phyloP scores from a whole-genome alignment of 1,284 basidiomycete species.

The Ceratobasidium sp. region DNA sequence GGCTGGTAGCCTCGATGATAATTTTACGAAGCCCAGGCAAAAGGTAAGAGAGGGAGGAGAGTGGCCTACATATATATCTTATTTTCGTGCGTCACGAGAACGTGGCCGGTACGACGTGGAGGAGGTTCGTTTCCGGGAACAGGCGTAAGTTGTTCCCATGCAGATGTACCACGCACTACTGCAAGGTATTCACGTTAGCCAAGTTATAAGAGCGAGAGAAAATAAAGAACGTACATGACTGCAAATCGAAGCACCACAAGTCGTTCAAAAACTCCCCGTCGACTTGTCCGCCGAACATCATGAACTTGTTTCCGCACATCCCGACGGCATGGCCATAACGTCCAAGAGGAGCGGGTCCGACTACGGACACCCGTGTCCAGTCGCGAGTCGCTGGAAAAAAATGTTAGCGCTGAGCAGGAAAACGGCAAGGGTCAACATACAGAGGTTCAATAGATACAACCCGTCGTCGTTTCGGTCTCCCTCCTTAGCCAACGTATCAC shows the following conservation, averaged over 20 bases:
- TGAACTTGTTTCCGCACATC: conserved; percentile 92
- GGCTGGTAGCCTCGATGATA: too few species aligned
- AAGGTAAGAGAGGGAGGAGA: conserved; percentile 43
- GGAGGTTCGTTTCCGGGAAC: conserved; percentile 70
- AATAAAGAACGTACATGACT: conserved; percentile 72
- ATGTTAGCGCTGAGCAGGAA: conserved; percentile 28
- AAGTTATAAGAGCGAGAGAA: background rate
- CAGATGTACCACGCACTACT: conserved; percentile 65
- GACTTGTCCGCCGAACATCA: conserved; percentile 97
- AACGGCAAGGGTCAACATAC: conserved; percentile 60
- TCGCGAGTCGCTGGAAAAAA: conserved; percentile 77
- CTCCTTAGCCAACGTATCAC: conserved; percentile 86
- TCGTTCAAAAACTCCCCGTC: conserved; percentile 96
- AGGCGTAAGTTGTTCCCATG: conserved; percentile 84
- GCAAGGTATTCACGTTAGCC: background rate
- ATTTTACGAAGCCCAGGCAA: too few species aligned
- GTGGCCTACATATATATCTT: conserved; percentile 80
- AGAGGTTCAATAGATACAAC: conserved; percentile 94
- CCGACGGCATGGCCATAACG: conserved; percentile 96
- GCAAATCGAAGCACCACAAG: conserved; percentile 96
- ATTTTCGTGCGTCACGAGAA: conserved; percentile 86
- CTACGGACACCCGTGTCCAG: conserved; percentile 89
- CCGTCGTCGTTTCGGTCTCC: conserved; percentile 91
- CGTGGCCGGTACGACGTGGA: conserved; percentile 91
- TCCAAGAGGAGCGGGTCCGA: conserved; percentile 82